Base-by-base conservation (phyloP, 73 alveolate genomes). In the Chromera velia region DNA sequence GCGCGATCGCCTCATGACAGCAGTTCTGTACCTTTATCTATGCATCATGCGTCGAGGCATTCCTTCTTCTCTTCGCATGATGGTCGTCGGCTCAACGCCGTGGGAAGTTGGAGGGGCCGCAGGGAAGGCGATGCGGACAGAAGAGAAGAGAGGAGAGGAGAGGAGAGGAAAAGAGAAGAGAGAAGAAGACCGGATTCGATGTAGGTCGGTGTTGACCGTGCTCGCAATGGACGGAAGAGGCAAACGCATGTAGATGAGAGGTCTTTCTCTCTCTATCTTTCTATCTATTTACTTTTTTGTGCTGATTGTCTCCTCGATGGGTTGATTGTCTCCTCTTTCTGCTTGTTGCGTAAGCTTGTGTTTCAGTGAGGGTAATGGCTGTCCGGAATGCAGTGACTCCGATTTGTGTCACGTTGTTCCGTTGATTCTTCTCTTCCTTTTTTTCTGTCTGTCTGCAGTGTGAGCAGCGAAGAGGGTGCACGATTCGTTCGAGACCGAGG, bases 401-500 rank as follows among this genome's bases (percentile, higher is more conserved):
- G 65, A 13, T 46, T 46, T 19, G 19, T 10, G 65, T 46, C 9
- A 19, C n/a, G 65, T 46, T 13, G n/a, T 10, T 10, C n/a, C 9
- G 19, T 13, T 10, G 65, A 10, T 13, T 10, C 9, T 19, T 46
- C 65, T 46, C 19, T 46, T 46, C 9, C 19, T 46, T 46, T 10
- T 46, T 46, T 10, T 13, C n/a, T 46, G n/a, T 19, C n/a, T 46
- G 65, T 46, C 19, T 46, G 65, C n/a, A 46, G n/a, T 13, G 65
- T 46, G 9, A 19, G 65, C 65, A 46, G 65, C 19, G n/a, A 46
- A 13, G 19, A 10, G 19, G 19, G 19, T 13, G 19, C 65, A 46
- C 19, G 19, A 19, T 19, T 19, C 65, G 9, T 19, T 10, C 65
- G 19, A 19, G 65, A 62, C 31, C 69, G 67, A 79, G 85, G 85